A percentile compares a stretch with the other conserved stretches of the same genome.
These are phyloP conservation scores for Lipomyces japonicus DNA, from an alignment of 805 yeast species.

Conservation along the genomic window DNA sequence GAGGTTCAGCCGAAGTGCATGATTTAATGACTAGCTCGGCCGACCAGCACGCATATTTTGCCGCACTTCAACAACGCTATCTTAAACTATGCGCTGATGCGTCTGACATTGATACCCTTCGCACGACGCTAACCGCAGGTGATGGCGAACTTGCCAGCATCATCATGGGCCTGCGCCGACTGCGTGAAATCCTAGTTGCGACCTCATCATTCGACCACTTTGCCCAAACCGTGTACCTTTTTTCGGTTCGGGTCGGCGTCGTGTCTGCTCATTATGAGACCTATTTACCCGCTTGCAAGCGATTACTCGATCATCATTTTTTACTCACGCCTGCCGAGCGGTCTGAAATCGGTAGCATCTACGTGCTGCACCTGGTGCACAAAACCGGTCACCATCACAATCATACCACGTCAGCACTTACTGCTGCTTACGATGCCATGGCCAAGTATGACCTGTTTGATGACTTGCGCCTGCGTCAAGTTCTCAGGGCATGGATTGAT, in stretches of 20 bases:
- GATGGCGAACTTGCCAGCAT: conserved; percentile 13
- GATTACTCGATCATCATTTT: conserved; percentile 37
- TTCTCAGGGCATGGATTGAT: conserved; percentile 28
- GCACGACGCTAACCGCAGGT: conserved; percentile 10
- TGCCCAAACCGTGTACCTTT: conserved; percentile 46
- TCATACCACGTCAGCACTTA: conserved; percentile 17
- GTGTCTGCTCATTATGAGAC: conserved; percentile 50
- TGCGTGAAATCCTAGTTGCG: conserved; percentile 54
- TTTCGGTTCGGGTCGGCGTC: conserved; percentile 47
- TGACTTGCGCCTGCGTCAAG: conserved; percentile 19
- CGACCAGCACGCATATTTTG: conserved; percentile 10
- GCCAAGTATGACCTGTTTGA: conserved; percentile 9
- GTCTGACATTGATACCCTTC: conserved; percentile 12
- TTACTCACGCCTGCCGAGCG: conserved; percentile 38
- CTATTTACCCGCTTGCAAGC: conserved; percentile 51
- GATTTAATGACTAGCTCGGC: too few species aligned
- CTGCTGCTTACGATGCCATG: conserved; percentile 28
- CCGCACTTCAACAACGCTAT: conserved; percentile 17
- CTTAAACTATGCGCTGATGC: conserved; percentile 16
- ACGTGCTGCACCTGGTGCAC: conserved; percentile 44
- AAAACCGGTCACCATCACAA: too few species aligned
- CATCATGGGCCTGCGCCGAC: conserved; percentile 36
- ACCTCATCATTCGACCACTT: conserved; percentile 39
- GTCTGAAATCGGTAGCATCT: conserved; percentile 43
- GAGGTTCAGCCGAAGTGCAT: too few species aligned